Evolutionary conservation across 129 eudicot genomes (phyloP), one percentile per base, ranked within the genome.

Genomic region (Arctium lappa): DNA sequence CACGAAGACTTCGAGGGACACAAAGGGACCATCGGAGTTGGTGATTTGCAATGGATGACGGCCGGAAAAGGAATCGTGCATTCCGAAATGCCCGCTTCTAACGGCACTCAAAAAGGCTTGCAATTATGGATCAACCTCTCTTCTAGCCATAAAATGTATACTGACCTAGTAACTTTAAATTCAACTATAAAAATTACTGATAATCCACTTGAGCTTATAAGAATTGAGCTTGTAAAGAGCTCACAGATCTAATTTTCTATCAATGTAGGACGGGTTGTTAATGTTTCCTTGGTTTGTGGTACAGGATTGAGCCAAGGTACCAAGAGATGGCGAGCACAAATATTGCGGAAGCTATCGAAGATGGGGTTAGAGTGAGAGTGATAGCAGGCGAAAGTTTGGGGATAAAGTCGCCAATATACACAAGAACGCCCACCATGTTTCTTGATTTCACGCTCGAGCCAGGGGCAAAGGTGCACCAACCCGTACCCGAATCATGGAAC

Each of bases 11-110:
- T 94, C 83, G 92, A 89, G 77, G 97, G 97, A 48, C 92, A 89
- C 79, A 91, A 86, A 72, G 98, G 98, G 74, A 94, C 88, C 11
- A 94, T 94, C 74, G 91, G 93, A 80, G 90, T 85, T 27, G 98
- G 98, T 80, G 98, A 91, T 79, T 74, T 94, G 81, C 98, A 94
- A 56, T 94, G 98, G 98, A 92, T 94, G 97, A 94, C 98, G 70
- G 98, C 97, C 27, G 98, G 98, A 74, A 89, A 93, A 85, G 98
- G 98, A 15, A 89, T 94, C 22, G 93, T 94, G 68, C 98, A 94
- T 87, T 92, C 98, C 2, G 98, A 94, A 91, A 92, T 94, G 94
- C 97, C 97, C 75, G 94, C 97, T 9, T 84, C 92, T 42, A 84
- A 88, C 42, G 97, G 97, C 78, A 91, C 91, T 80, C 95, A 89